These are phyloP conservation scores for Rhizopus stolonifer DNA, from an alignment of 371 early-diverging fungal genomes.

Conservation along the genomic window DNA sequence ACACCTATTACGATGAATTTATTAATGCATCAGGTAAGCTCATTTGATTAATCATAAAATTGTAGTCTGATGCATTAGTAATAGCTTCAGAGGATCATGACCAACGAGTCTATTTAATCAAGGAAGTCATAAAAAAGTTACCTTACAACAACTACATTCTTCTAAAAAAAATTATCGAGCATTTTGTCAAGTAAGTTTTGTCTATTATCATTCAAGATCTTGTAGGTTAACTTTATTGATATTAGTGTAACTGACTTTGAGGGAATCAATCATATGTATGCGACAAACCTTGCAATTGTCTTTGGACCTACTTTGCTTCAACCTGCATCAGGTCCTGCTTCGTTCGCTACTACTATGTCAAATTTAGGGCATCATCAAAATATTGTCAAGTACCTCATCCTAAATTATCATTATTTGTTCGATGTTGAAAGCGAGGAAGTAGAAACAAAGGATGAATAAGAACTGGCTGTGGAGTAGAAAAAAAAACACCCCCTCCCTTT, in stretches of 20 bases:
- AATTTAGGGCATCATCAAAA: conserved; percentile 80
- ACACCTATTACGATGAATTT: conserved; percentile 77
- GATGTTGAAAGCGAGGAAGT: conserved; percentile 70
- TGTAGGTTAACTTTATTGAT: neutral
- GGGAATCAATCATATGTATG: conserved; percentile 86
- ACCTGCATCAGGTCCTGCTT: conserved; percentile 71
- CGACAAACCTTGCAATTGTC: conserved; percentile 82
- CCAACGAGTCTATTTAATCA: conserved; percentile 75
- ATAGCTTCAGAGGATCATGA: conserved; percentile 75
- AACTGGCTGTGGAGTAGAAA: neutral
- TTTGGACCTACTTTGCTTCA: conserved; percentile 83
- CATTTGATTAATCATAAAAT: no score
- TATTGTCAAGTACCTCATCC: conserved; percentile 77
- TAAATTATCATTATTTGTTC: conserved; percentile 84
- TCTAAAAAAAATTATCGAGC: conserved; percentile 74
- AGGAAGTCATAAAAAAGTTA: conserved; percentile 67
- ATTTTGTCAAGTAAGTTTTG: conserved; percentile 63
- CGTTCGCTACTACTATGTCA: conserved; percentile 77
- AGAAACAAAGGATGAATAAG: conserved; percentile 4
- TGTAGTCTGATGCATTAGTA: no score
- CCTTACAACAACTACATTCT: conserved; percentile 70
- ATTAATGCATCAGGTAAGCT: conserved; percentile 79
- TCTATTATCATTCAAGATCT: neutral
- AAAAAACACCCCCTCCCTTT: no score
- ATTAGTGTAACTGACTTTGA: conserved; percentile 77